These are phyloP conservation scores for Leucocoprinus leucothites DNA, from an alignment of 768 basidiomycete genomes.

Conservation along the genomic window DNA sequence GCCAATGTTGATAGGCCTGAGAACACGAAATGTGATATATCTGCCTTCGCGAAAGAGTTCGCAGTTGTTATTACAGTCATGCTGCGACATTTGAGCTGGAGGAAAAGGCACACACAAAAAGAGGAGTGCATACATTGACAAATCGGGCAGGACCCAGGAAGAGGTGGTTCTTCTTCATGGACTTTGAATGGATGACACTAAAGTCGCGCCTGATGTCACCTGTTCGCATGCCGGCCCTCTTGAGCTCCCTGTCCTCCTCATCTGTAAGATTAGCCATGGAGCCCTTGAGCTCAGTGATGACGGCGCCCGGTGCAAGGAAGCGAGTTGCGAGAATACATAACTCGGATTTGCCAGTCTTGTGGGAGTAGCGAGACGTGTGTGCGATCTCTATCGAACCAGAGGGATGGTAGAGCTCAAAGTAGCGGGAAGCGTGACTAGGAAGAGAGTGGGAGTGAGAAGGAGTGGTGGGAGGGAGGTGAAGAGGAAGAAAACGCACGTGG, in stretches of 20 bases:
- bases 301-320: slow-evolving; percentile 59
- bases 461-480: slow-evolving; percentile 22
- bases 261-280: slow-evolving; percentile 88
- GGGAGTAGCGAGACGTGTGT: slow-evolving; percentile 84
- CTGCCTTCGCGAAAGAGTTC: slow-evolving; percentile 86
- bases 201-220: slow-evolving; percentile 82
- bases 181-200: slow-evolving; percentile 88
- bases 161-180: slow-evolving; percentile 89
- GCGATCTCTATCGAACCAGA: slow-evolving; percentile 84
- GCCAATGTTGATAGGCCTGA: slow-evolving; percentile 72
- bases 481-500: slow-evolving; percentile 65
- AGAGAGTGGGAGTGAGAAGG: slow-evolving; percentile 20
- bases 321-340: slow-evolving; percentile 85
- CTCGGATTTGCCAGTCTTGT: slow-evolving; percentile 86
- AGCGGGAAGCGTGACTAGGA: slow-evolving; percentile 79
- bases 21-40: slow-evolving; percentile 85
- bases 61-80: slow-evolving; percentile 88
- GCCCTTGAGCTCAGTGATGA: slow-evolving; percentile 84
- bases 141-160: slow-evolving; percentile 91
- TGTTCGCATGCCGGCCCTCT: slow-evolving; percentile 74
- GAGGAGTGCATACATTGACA: slow-evolving; percentile 68
- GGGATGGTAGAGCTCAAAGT: slow-evolving; percentile 85
- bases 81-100: slow-evolving; percentile 41
- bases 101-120: slow-evolving; percentile 21
- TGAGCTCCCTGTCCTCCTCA: slow-evolving; percentile 83